These are phyloP conservation scores for Ophiosphaerella korrae DNA, from an alignment of 2,329 filamentous ascomycete genomes.

Conservation along the genomic window DNA sequence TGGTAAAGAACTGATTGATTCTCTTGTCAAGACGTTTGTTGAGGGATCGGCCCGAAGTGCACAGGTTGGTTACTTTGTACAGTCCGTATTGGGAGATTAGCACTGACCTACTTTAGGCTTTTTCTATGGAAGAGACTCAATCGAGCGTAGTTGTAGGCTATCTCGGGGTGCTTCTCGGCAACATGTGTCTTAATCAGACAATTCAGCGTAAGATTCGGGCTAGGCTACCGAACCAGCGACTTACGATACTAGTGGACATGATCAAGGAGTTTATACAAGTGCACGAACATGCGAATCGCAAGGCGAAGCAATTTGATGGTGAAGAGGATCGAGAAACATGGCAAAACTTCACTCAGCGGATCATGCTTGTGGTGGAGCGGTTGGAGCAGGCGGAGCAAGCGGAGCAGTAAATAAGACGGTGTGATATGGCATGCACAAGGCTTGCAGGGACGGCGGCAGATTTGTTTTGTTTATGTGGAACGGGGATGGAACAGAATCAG, in stretches of 20 bases:
- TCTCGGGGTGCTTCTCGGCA: slow-evolving; percentile 81
- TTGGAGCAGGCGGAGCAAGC: slow-evolving; percentile 38
- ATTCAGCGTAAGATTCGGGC: slow-evolving; percentile 51
- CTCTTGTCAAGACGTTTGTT: slow-evolving; percentile 69
- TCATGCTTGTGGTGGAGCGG: slow-evolving; percentile 59
- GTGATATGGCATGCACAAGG: not conserved
- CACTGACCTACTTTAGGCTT: slow-evolving; percentile 49
- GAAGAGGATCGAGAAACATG: slow-evolving; percentile 54
- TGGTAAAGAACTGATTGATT: slow-evolving; percentile 57
- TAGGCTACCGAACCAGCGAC: slow-evolving; percentile 52
- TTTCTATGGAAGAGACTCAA: slow-evolving; percentile 69
- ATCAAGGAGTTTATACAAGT: slow-evolving; percentile 67
- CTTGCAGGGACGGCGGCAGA: slow-evolving; percentile 1
- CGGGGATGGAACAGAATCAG: slow-evolving; percentile 1
- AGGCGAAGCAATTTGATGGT: slow-evolving; percentile 51
- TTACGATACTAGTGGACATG: slow-evolving; percentile 59
- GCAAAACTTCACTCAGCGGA: slow-evolving; percentile 58
- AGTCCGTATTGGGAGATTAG: not conserved
- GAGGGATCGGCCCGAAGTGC: slow-evolving; percentile 67
- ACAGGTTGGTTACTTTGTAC: slow-evolving; percentile 61
- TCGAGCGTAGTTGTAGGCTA: slow-evolving; percentile 87
- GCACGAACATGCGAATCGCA: slow-evolving; percentile 62
- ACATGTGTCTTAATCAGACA: slow-evolving; percentile 67
- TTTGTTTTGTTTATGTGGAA: slow-evolving; percentile 10
- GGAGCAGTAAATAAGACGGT: slow-evolving; percentile 6